Percentiles rank a stretch among this genome's conserved stretches.
These are phyloP conservation scores for Ophiocordyceps australis DNA, from an alignment of 2,329 filamentous ascomycete genomes.

Conservation along the genomic window DNA sequence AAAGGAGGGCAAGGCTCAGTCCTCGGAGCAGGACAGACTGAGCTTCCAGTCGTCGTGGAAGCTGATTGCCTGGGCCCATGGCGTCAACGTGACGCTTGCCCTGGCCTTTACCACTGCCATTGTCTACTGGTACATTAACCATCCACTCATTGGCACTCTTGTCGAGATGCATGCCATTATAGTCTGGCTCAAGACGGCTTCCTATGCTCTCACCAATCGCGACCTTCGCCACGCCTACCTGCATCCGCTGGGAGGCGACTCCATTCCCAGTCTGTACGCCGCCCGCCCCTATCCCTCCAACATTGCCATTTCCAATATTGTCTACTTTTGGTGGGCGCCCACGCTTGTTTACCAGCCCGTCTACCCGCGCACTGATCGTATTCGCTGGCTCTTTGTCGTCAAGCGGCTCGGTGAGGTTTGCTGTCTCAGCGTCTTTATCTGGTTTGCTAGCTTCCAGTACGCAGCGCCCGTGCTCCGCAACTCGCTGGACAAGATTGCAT, in stretches of 20 bases:
- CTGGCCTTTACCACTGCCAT: conserved; percentile 65
- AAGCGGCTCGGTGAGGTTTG: conserved; percentile 68
- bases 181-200: conserved; percentile 90
- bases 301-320: conserved; percentile 72
- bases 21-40: conserved; percentile 39
- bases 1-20: conserved; percentile 25
- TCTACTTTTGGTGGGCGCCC: conserved; percentile 96
- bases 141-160: conserved; percentile 82
- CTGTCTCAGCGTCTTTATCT: conserved; percentile 73
- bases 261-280: conserved; percentile 67
- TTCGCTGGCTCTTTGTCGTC: conserved; percentile 74
- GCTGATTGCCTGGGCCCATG: conserved; percentile 63
- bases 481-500: conserved; percentile 72
- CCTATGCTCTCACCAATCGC: conserved; percentile 91
- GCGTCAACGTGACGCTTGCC: conserved; percentile 66
- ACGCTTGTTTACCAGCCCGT: conserved; percentile 94
- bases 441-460: conserved; percentile 89
- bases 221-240: conserved; percentile 85
- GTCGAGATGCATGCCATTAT: conserved; percentile 85
- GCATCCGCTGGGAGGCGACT: conserved; percentile 49
- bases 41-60: conserved; percentile 64
- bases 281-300: conserved; percentile 79
- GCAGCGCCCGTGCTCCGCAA: conserved; percentile 79
- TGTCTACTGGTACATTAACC: conserved; percentile 82
- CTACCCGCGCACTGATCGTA: conserved; percentile 67